Percentiles rank a stretch among this genome's conserved stretches.
Conservation (phyloP, 345 rosid genomes). For the Brassica cretica region DNA sequence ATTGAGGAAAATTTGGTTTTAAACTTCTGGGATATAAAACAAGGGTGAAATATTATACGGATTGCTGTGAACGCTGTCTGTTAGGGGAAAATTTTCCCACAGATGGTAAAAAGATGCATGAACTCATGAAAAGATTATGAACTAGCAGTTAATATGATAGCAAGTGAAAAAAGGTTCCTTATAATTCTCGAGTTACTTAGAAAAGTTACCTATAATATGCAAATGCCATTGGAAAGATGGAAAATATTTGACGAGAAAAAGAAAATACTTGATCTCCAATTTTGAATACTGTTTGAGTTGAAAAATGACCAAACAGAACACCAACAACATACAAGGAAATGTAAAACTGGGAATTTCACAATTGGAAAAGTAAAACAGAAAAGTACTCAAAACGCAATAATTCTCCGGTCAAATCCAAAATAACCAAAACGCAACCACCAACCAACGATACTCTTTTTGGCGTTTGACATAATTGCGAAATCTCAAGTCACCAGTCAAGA, state of each 20-base stretch:
- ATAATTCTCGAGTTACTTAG: background rate
- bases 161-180: background rate
- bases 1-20: background rate
- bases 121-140: background rate
- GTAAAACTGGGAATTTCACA: constrained; percentile 15
- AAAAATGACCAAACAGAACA: background rate
- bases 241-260: background rate
- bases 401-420: constrained; percentile 7
- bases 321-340: constrained; percentile 7
- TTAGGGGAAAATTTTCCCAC: background rate
- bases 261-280: background rate
- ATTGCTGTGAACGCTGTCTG: background rate
- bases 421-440: constrained; percentile 17
- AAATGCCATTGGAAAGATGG: background rate
- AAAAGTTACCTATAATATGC: background rate
- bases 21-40: background rate
- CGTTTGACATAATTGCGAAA: constrained; percentile 4
- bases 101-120: background rate
- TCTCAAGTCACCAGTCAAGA: constrained; percentile 19
- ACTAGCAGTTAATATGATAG: background rate
- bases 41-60: background rate
- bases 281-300: constrained; percentile 9
- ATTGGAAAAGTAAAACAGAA: background rate
- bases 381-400: constrained; percentile 8
- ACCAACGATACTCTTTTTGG: constrained; percentile 14